Evolutionary conservation across 2,329 filamentous ascomycete genomes (phyloP).

Genomic region (Pestalotiopsis sp.): DNA sequence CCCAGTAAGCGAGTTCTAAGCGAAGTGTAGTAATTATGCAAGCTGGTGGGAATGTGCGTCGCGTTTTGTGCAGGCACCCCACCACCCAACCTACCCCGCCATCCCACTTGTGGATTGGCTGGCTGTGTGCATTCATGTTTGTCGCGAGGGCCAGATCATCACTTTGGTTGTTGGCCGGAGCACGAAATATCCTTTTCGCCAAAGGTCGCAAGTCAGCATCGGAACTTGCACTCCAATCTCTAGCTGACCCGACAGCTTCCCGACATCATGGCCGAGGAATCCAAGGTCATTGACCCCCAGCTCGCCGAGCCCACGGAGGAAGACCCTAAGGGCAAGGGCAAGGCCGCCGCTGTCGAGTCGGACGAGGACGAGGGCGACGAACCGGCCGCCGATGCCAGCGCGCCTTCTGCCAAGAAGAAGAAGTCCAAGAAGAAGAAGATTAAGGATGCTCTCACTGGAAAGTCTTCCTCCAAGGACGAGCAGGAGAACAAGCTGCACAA

Average conservation of each 20-base stretch:
- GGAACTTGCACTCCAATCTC: neutral
- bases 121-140: neutral
- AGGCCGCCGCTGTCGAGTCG: conserved; percentile 43
- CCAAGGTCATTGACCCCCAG: conserved; percentile 60
- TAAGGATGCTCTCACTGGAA: conserved; percentile 45
- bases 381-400: conserved; percentile 25
- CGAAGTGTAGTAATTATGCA: neutral
- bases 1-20: neutral
- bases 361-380: conserved; percentile 38
- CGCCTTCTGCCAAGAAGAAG: conserved; percentile 64
- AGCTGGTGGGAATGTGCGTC: neutral
- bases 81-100: neutral
- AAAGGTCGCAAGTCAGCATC: neutral
- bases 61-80: neutral
- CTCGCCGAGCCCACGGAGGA: conserved; percentile 43
- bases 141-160: neutral
- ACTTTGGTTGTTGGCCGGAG: neutral
- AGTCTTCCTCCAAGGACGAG: conserved; percentile 39
- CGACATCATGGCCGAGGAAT: conserved; percentile 55
- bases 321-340: conserved; percentile 46
- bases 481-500: conserved; percentile 40
- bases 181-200: neutral
- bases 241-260: neutral
- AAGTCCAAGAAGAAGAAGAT: conserved; percentile 68
- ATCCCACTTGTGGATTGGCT: neutral